phyloP scores from a whole-genome alignment of 2,329 filamentous ascomycete species.

The Microcyclospora tardicrescens region DNA sequence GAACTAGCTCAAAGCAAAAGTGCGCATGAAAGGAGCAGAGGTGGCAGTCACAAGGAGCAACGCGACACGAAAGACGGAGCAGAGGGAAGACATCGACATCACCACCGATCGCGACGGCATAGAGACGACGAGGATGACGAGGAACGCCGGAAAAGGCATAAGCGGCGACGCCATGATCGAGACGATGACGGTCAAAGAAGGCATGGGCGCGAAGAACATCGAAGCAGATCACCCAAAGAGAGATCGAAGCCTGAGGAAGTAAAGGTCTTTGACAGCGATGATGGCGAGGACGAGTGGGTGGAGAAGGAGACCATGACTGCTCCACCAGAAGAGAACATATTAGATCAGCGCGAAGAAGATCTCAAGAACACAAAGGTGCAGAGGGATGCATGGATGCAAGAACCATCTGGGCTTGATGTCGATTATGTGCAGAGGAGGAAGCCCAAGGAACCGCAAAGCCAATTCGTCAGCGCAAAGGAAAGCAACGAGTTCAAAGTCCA shows the following conservation, averaged over 20 bases:
- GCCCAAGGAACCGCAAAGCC: constrained; percentile 30
- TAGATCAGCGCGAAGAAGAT: constrained; percentile 31
- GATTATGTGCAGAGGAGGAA: constrained; percentile 63
- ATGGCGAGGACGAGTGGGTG: constrained; percentile 30
- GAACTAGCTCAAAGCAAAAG: constrained; percentile 54
- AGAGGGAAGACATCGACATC: constrained; percentile 31
- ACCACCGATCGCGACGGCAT: constrained; percentile 32
- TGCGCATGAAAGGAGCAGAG: constrained; percentile 22
- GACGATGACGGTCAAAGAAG: constrained; percentile 23
- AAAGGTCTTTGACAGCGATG: constrained; percentile 25
- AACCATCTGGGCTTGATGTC: constrained; percentile 65
- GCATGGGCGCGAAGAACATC: constrained; percentile 11
- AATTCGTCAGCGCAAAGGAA: constrained; percentile 35
- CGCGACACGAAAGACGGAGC: constrained; percentile 21
- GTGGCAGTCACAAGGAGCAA: constrained; percentile 1
- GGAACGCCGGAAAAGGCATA: constrained; percentile 35
- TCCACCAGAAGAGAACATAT: constrained; percentile 28
- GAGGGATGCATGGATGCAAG: constrained; percentile 91
- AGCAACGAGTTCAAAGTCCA: constrained; percentile 62
- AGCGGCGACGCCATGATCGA: constrained; percentile 35
- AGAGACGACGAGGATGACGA: constrained; percentile 49
- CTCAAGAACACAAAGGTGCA: constrained; percentile 33
- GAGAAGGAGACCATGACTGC: constrained; percentile 32
- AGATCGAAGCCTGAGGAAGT: constrained; percentile 9
- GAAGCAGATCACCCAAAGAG: constrained; percentile 17